Base-by-base conservation (phyloP, 208 protist genomes). In the Wallacemonas rigidus region DNA sequence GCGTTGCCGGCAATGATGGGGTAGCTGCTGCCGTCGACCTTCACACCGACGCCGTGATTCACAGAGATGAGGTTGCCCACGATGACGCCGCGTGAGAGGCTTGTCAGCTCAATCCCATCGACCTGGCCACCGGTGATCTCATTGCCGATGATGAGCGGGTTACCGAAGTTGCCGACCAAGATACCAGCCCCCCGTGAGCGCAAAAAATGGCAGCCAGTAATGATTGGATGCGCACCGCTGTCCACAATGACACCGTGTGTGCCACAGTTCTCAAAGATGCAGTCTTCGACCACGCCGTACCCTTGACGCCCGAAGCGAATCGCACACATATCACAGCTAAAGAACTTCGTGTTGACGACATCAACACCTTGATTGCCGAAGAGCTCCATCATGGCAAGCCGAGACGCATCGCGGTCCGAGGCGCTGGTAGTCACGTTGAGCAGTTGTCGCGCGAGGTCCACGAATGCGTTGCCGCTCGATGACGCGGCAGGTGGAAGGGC, bases 61-160 rank as follows among this genome's bases (percentile, higher is more conserved):
- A 73, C 69, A 44, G 76, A 47, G 39, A 97, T 89, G 51, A 87
- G 54, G 83, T 97, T 97, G 57, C 86, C 92, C 2, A 91, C 71
- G 57, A 94, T 80, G 54, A 97, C 54, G 44, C 92, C 92, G 12
- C 85, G 80, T 44, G 82, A 80, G 72, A 92, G 70, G 65, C 71
- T 81, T 4, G 74, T 72, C 39, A 90, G 53, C 50, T 85, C 79
- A 53, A 95, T 82, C 44, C 88, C 92, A 60, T 91, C 67, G 50
- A 80, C 75, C 48, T 74, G 73, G 9, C 82, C 86, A n/a, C 62
- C 72, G 7, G 67, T 67, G 38, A 97, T 92, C 69, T 90, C 87
- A 71, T 97, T 97, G 61, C 88, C 89, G 57, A 94, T 82, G 74
- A 97, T 90, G 44, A 95, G 64, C 12, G 92, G 92, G 67, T 97